Base-by-base conservation (phyloP, 345 rosid species). In the Salix dunnii region DNA sequence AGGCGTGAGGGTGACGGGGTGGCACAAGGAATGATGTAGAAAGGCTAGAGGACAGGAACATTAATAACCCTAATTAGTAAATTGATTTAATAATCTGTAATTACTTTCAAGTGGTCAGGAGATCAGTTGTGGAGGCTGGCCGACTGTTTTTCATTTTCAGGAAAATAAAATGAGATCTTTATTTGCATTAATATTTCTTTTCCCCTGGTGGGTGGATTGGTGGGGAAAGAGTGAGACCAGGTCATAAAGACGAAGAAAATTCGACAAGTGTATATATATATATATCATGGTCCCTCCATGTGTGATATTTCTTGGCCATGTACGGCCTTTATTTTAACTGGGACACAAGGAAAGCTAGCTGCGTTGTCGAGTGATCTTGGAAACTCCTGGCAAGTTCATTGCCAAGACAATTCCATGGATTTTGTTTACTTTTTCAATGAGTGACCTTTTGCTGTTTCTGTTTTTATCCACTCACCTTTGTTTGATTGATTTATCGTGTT, bases 1-100 rank as follows among this genome's bases (percentile, higher is more conserved):
- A 61, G 75, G 75, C 60, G 64, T 55, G 79, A 77, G 74, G 60
- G 67, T 67, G 83, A 80, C 27, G 69, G 38, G 78, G 72, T 36
- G 40, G 70, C 78, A 70, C 58, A 28, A 18, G 38, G 33, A 68
- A 73, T 70, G 80, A 73, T 76, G 78, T 30, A 16, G 36, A 51
- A 46, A 17, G 62, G 31, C 14, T 31, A 23, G 72, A 75, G 67
- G 78, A 75, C 79, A 71, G 2, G 28, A 70, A 33, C 69, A 64
- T 31, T 60, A 1, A 6, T 12, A 20, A 1, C 31, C 8, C 1
- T 60, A 11, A n/a, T 11, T 28, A 18, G 4, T 36, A 38, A 58
- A 3, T n/a, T 13, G 0, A 12, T 30, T 35, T 3, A 36, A 16
- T 17, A 11, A 64, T 46, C n/a, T 10, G 6, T n/a, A 58, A n/a